Evolutionary conservation across 148 eudicot species (phyloP).

Genomic region (Drosera capensis): DNA sequence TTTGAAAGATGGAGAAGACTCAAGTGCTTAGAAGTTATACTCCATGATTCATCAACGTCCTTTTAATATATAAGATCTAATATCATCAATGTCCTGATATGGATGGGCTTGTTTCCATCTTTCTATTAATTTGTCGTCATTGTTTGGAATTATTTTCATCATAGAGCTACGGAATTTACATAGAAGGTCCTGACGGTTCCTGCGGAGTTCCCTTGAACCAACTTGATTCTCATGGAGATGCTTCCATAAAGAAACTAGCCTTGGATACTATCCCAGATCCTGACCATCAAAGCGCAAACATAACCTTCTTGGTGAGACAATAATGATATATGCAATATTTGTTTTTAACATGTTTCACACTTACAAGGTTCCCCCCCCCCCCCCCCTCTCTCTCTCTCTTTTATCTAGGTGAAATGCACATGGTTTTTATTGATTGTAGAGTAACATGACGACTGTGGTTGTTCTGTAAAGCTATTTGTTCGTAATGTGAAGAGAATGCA

Average conservation of each 20-base stretch:
- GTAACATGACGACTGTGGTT: neutral
- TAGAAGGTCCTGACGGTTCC: constrained; percentile 29
- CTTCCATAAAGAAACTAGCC: constrained; percentile 12
- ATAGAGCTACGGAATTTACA: neutral
- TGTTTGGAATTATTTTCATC: neutral
- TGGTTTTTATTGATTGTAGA: neutral
- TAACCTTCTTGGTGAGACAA: constrained; percentile 2
- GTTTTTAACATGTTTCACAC: neutral
- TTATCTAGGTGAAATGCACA: too few relatives aligned
- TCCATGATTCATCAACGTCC: too few relatives aligned
- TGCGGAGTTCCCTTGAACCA: constrained; percentile 18
- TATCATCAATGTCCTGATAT: neutral
- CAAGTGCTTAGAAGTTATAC: too few relatives aligned
- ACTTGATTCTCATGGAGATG: constrained; percentile 15
- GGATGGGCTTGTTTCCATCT: neutral
- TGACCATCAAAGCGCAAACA: neutral
- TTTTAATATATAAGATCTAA: too few relatives aligned
- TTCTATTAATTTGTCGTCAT: neutral
- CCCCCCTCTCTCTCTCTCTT: too few relatives aligned
- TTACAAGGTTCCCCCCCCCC: neutral
- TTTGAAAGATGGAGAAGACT: too few relatives aligned
- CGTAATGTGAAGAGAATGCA: neutral
- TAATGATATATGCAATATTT: neutral
- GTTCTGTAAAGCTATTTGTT: too few relatives aligned
- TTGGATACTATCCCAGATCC: constrained; percentile 17